Percentiles rank a stretch among this genome's conserved stretches.
These are phyloP conservation scores for Hypomontagnella submonticulosa DNA, from an alignment of 495 filamentous ascomycete genomes.

Conservation along the genomic window DNA sequence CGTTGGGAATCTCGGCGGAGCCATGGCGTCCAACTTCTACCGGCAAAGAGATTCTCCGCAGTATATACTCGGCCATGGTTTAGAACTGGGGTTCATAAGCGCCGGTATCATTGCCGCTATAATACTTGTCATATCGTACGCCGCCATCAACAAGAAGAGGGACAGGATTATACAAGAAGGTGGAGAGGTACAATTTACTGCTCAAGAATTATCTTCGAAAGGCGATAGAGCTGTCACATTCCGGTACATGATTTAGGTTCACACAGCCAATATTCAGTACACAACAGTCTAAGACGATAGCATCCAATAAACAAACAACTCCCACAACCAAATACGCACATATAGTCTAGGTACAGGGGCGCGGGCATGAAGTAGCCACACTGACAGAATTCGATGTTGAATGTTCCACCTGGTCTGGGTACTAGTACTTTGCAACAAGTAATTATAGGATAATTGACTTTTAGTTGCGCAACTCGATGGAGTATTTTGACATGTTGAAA, in stretches of 20 bases:
- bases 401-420: too few species aligned
- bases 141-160: slow-evolving; percentile 68
- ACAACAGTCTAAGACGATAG: too few species aligned
- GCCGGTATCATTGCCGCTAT: slow-evolving; percentile 68
- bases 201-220: slow-evolving; percentile 65
- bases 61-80: slow-evolving; percentile 73
- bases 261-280: neutral
- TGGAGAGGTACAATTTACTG: slow-evolving; percentile 57
- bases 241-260: slow-evolving; percentile 64
- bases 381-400: too few species aligned
- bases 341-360: too few species aligned
- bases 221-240: slow-evolving; percentile 75
- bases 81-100: slow-evolving; percentile 75
- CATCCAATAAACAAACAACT: too few species aligned
- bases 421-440: too few species aligned
- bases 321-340: too few species aligned
- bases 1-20: slow-evolving; percentile 75
- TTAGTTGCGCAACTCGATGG: too few species aligned
- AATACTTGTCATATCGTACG: slow-evolving; percentile 66
- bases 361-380: too few species aligned
- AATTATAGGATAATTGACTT: too few species aligned
- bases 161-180: slow-evolving; percentile 59
- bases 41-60: slow-evolving; percentile 69
- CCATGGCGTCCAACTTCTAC: slow-evolving; percentile 84
- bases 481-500: too few species aligned